Base-by-base conservation (phyloP, 1,284 basidiomycete species). In the Paramarasmius palmivorus region DNA sequence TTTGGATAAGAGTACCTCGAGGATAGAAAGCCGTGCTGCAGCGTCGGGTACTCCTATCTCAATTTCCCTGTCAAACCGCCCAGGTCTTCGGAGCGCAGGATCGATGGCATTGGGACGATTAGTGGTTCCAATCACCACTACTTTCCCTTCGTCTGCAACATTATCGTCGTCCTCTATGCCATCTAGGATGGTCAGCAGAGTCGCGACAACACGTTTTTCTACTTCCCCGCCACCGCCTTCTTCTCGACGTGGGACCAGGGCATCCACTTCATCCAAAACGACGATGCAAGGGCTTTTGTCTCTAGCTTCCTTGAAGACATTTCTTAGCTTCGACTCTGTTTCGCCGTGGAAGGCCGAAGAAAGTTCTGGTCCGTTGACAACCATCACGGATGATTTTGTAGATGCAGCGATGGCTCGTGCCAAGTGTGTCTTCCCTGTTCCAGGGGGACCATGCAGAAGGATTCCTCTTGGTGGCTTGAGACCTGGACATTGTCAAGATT, bases 31-130 rank as follows among this genome's bases (percentile, higher is more conserved):
- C 20, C 97, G 86, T 1, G 93, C 93, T 36, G 84, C 81, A 1
- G 86, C 84, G 64, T 95, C 92, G 1, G 97, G 97, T 32, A 99
- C 85, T 35, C 95, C 93, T 61, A 99, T 95, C 69, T 99, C 97
- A 40, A 99, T 93, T 71, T 99, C 97, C 58, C 93, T 79, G 69
- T 99, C 97, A 63, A 99, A 96, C 49, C 97, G 81, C 12, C 97
- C 97, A 0, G 97, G 97, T 34, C 97, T 80, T 38, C 97, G 82
- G 42, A 99, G 73, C 0, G 97, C 97, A 32, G 97, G 95, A 69
- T 99, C 97, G 53, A 99, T 89, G 10, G 95, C 92, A 71, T 99
- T 97, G 0, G 96, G 96, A 55, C 97, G 73, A 68, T 99, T 99
- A 8, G 97, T 99, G 1, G 97, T 97, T 26, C 97, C 96, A 61